phyloP scores from a whole-genome alignment of 257 asterid species.

The Cinchona pubescens region DNA sequence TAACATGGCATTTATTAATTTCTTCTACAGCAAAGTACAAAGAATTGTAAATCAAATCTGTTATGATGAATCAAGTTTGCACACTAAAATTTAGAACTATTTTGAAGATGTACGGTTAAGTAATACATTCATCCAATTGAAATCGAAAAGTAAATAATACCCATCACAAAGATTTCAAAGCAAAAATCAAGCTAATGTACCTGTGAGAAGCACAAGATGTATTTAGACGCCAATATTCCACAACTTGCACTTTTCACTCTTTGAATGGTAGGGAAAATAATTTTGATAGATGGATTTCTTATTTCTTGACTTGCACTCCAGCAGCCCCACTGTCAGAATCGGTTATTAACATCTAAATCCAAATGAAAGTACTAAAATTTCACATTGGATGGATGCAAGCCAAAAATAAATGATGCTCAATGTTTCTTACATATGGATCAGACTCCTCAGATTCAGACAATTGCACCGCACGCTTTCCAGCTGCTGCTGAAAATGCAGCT shows the following conservation, averaged over 20 bases:
- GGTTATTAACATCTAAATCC: conserved; percentile 15
- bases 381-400: neutral
- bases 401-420: conserved; percentile 7
- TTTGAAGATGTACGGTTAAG: too few species aligned
- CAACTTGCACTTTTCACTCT: conserved; percentile 62
- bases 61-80: neutral
- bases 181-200: conserved; percentile 27
- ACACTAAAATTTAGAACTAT: neutral
- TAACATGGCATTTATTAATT: neutral
- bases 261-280: conserved; percentile 76
- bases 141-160: neutral
- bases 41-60: neutral
- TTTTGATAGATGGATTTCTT: conserved; percentile 64
- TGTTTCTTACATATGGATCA: conserved; percentile 74
- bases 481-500: conserved; percentile 93
- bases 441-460: conserved; percentile 78
- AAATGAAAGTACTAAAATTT: conserved; percentile 17
- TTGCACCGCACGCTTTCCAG: conserved; percentile 70
- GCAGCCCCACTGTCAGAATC: conserved; percentile 81
- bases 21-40: neutral
- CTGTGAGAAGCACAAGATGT: conserved; percentile 83
- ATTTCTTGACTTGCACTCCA: conserved; percentile 89
- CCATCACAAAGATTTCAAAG: neutral
- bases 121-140: neutral
- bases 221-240: conserved; percentile 65